Base-by-base conservation (phyloP, 257 asterid species). In the Solanum sparsipilum region DNA sequence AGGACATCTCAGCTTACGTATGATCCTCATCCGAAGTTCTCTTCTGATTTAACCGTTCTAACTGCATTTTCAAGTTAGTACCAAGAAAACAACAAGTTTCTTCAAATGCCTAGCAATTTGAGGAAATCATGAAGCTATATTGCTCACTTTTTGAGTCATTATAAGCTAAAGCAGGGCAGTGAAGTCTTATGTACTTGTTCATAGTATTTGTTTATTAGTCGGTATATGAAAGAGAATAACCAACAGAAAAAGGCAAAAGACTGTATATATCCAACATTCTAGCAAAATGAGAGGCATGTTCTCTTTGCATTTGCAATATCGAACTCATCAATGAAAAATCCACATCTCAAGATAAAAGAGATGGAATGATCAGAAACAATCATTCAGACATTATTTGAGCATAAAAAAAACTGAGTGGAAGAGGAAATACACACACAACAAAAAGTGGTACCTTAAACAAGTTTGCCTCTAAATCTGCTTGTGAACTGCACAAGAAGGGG, bases 381-480 rank as follows among this genome's bases (percentile, higher is more conserved):
- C 65, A 56, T 18, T 1, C n/a, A 56, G 4, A 56, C 10, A 1
- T 56, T 56, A 56, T 56, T 7, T 18, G n/a, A 56, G n/a, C n/a
- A 56, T 56, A 21, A 18, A 56, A 18, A 18, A 18, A 18, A 56
- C n/a, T 18, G 5, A 72, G 27, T 31, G 41, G 0, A 71, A 86
- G 73, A n/a, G 63, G 52, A 18, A 85, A 38, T 4, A 34, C 36
- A 58, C 32, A 23, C 23, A 86, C 7, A n/a, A 32, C 68, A 16
- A 34, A n/a, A 29, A 12, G 25, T 73, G 74, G 90, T 88, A 95
- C 99, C 99, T 97, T 96, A 81, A 97, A 97, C 88, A 97, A 90
- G 91, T 96, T 97, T 60, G 98, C 95, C 93, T 97, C 99, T 29
- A 97, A 95, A 91, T 97, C 99, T 13, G 98, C 92, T 86, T 97